These are phyloP conservation scores for Aspergillus brunneoviolaceus DNA, from an alignment of 2,329 filamentous ascomycete species.

Conservation along the genomic window DNA sequence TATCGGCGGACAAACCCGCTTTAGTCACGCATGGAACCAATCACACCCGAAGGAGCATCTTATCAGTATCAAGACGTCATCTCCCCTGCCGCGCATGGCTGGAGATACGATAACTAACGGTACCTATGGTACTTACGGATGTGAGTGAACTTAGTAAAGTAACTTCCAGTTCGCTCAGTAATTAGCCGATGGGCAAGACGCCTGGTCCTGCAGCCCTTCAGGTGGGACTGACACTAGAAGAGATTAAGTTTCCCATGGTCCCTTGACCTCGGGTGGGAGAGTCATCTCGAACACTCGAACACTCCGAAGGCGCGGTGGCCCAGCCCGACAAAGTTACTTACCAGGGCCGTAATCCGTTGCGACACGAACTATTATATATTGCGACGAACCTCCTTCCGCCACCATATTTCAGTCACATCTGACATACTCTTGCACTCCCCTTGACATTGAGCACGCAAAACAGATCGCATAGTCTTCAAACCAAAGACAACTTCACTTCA, in stretches of 20 bases:
- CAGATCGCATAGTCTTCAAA: too few species aligned
- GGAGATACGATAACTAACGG: background rate
- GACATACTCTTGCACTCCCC: background rate
- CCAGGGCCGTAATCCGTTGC: background rate
- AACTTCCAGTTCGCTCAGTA: background rate
- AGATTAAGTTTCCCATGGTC: background rate
- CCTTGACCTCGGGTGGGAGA: background rate
- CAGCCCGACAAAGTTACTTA: background rate
- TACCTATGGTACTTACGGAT: too few species aligned
- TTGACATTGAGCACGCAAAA: background rate
- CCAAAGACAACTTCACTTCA: background rate
- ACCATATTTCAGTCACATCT: background rate
- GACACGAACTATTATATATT: background rate
- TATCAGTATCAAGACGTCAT: slow-evolving; percentile 23
- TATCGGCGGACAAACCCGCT: slow-evolving; percentile 8
- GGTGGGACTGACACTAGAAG: background rate
- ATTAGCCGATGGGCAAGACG: background rate
- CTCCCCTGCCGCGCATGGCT: background rate
- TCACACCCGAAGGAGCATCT: slow-evolving; percentile 24
- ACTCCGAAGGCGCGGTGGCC: background rate
- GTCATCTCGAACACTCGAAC: background rate
- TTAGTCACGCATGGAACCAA: slow-evolving; percentile 25
- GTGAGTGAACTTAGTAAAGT: too few species aligned
- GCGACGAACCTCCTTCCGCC: background rate
- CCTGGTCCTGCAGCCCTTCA: background rate